phyloP scores from a whole-genome alignment of 495 filamentous ascomycete species.

The Xylaria scruposa region DNA sequence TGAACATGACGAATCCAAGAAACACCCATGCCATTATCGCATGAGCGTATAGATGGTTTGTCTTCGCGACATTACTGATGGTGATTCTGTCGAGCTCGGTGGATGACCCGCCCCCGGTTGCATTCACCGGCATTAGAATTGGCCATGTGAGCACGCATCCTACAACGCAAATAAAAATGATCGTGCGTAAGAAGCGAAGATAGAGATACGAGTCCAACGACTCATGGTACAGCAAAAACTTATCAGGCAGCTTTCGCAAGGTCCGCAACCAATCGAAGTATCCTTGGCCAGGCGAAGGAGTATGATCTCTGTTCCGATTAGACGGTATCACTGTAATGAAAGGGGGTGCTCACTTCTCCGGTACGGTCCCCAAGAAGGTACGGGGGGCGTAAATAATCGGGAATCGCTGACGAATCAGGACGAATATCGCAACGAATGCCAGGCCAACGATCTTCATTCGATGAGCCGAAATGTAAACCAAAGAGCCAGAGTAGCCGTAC shows the following conservation, averaged over 20 bases:
- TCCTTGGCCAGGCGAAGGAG: conserved; percentile 29
- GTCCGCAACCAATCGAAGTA: conserved; percentile 67
- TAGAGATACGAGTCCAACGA: conserved; percentile 80
- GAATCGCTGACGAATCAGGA: conserved; percentile 35
- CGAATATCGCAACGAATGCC: conserved; percentile 37
- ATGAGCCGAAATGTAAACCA: background rate
- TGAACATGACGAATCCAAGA: conserved; percentile 72
- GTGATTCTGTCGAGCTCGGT: conserved; percentile 66
- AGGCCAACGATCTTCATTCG: conserved; percentile 30
- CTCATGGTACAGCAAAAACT: conserved; percentile 66
- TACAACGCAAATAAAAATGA: conserved; percentile 72
- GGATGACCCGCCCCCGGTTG: conserved; percentile 68
- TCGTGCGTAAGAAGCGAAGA: conserved; percentile 78
- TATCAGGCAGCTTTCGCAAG: conserved; percentile 67
- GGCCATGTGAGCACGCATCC: conserved; percentile 78
- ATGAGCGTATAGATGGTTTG: conserved; percentile 66
- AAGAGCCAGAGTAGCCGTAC: conserved; percentile 5
- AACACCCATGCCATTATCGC: conserved; percentile 67
- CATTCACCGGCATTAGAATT: conserved; percentile 79
- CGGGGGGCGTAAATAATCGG: conserved; percentile 40
- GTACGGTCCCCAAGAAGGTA: conserved; percentile 37
- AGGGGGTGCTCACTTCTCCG: conserved; percentile 37
- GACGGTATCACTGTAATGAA: background rate
- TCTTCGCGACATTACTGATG: conserved; percentile 68
- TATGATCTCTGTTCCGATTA: conserved; percentile 38